Percentiles rank a stretch among this genome's conserved stretches.
Conservation (phyloP, 139 green algal species). For the Diplosphaera chodatii region DNA sequence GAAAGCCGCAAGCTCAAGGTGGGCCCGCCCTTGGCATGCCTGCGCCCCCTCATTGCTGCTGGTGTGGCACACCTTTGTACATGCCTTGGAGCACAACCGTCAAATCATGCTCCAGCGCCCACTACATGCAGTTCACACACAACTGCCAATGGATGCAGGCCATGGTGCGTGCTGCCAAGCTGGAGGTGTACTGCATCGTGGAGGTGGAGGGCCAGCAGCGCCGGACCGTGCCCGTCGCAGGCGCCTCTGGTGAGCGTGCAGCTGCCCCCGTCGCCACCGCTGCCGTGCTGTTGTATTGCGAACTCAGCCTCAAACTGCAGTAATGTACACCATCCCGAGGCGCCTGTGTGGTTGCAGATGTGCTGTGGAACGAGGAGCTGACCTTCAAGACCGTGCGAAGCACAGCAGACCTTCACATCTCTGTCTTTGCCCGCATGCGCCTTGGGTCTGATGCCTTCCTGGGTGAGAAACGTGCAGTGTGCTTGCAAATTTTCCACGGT, state of each 20-base stretch:
- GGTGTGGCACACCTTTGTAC: too few species aligned
- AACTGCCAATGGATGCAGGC: constrained; percentile 1
- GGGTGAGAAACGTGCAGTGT: too few species aligned
- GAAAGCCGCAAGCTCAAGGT: not conserved
- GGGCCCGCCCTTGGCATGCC: too few species aligned
- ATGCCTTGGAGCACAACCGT: too few species aligned
- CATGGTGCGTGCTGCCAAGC: not conserved
- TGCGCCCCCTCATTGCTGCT: too few species aligned
- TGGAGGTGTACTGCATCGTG: constrained; percentile 19
- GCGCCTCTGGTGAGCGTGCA: not conserved
- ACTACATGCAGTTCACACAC: too few species aligned
- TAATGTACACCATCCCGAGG: too few species aligned
- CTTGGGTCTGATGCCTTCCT: constrained; percentile 28
- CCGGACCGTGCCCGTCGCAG: constrained; percentile 1
- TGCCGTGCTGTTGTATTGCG: not conserved
- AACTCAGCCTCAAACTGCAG: too few species aligned
- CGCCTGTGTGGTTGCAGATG: not conserved
- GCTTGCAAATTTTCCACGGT: too few species aligned
- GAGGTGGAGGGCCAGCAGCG: constrained; percentile 19
- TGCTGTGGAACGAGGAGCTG: constrained; percentile 33
- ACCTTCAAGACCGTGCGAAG: constrained; percentile 32
- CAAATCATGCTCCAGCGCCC: too few species aligned
- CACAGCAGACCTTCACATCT: constrained; percentile 27
- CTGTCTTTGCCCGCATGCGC: constrained; percentile 16
- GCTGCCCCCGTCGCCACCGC: not conserved